phyloP scores from a whole-genome alignment of 1,284 basidiomycete genomes.

The Bjerkandera adusta region DNA sequence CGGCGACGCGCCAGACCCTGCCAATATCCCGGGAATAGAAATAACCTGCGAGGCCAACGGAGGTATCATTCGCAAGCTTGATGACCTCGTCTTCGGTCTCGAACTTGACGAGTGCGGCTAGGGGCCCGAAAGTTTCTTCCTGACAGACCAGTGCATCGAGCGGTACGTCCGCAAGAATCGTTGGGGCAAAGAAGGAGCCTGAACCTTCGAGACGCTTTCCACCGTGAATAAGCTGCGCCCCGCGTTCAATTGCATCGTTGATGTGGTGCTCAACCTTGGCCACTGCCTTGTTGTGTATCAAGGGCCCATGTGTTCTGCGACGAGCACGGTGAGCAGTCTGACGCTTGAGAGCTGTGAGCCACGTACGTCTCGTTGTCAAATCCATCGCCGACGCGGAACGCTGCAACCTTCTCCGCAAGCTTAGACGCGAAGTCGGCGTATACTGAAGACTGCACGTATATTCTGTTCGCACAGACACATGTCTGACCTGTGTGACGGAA shows the following conservation, averaged over 20 bases:
- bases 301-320: conserved; percentile 85
- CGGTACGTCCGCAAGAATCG: conserved; percentile 88
- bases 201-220: conserved; percentile 62
- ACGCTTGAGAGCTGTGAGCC: background rate
- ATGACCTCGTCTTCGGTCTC: conserved; percentile 93
- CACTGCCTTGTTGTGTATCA: conserved; percentile 86
- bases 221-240: conserved; percentile 87
- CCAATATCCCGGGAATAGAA: conserved; percentile 92
- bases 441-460: conserved; percentile 82
- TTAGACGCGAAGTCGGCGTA: conserved; percentile 87
- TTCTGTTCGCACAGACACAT: conserved; percentile 83
- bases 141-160: conserved; percentile 54
- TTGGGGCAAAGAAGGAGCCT: conserved; percentile 83
- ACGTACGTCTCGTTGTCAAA: conserved; percentile 77
- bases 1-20: conserved; percentile 96
- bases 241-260: conserved; percentile 78
- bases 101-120: conserved; percentile 81
- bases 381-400: conserved; percentile 91
- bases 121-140: conserved; percentile 91
- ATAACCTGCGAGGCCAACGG: conserved; percentile 90
- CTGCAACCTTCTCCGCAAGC: conserved; percentile 80
- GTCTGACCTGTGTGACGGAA: conserved; percentile 94
- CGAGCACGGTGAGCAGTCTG: background rate
- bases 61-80: conserved; percentile 79
- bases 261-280: conserved; percentile 90